Evolutionary conservation across 306 rosid genomes (phyloP).

Genomic region (Cicer chorassanicum): DNA sequence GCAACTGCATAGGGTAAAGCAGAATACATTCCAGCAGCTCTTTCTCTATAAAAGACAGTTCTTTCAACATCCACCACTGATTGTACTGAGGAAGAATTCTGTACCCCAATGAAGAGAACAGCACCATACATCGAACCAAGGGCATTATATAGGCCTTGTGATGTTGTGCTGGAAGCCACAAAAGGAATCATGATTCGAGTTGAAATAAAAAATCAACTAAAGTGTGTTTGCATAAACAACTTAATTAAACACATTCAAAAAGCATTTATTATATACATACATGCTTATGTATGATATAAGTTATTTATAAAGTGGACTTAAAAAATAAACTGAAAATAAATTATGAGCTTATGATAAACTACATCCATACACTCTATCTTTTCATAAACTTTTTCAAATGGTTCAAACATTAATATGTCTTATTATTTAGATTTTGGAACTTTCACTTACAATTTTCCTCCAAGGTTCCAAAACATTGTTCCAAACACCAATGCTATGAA

Average conservation of each 20-base stretch:
- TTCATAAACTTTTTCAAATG: neutral
- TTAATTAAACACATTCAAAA: neutral
- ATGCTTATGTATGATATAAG: neutral
- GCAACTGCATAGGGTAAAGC: constrained; percentile 75
- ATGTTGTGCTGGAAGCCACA: constrained; percentile 49
- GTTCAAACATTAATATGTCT: neutral
- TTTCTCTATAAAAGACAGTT: constrained; percentile 81
- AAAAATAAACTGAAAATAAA: too few species aligned
- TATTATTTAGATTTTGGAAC: neutral
- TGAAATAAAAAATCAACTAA: neutral
- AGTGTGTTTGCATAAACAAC: neutral
- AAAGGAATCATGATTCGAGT: constrained; percentile 29
- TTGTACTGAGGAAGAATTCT: constrained; percentile 67
- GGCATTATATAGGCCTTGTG: constrained; percentile 63
- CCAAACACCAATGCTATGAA: constrained; percentile 58
- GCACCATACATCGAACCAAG: constrained; percentile 78
- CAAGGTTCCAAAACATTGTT: constrained; percentile 67
- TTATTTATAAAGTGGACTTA: too few species aligned
- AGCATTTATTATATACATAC: neutral
- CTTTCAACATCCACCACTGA: constrained; percentile 82
- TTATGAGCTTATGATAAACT: too few species aligned
- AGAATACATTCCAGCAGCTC: constrained; percentile 89
- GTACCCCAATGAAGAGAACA: constrained; percentile 68
- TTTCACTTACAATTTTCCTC: constrained; percentile 59
- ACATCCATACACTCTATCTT: too few species aligned